Evolutionary conservation across 345 rosid species (phyloP), one percentile per base, ranked within the genome.

Genomic region (Arabidopsis suecica): DNA sequence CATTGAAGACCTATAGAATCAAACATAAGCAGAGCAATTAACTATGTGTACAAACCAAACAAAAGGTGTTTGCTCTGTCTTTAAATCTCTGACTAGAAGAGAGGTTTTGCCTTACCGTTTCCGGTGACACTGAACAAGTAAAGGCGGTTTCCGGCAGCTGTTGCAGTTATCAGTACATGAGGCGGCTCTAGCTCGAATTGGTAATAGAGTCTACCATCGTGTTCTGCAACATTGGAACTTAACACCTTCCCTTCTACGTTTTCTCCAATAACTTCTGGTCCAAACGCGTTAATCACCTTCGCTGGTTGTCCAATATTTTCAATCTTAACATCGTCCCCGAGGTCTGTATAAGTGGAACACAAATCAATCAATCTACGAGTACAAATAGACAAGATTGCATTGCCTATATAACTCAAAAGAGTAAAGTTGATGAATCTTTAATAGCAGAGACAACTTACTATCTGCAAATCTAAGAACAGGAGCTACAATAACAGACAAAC

Each of bases 81-180:
- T 7, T 45, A 40, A 61, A 49, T 33, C 47, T 64, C 2, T 30
- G 32, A 28, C 11, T 16, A 10, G 18, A 56, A 49, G 8, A 62
- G 25, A 42, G 4, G 3, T 28, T 22, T 49, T 28, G 9, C 28
- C 69, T 37, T 60, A 93, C 98, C 97, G 53, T 49, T 93, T 74
- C 87, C 96, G 0, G 88, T 91, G 56, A 93, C 87, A 61, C 60
- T 81, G 69, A 93, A 93, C 80, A 93, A 75, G 84, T 91, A 93
- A 57, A 93, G 83, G 9, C 98, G 96, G 78, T 91, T 93, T 41
- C 98, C 98, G 0, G 97, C 97, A 30, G 97, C 98, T 38, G 98
- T 91, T 80, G 98, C 98, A 0, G 94, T 93, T 73, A 93, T 91
- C 66, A 93, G 84, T 14, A 60, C 88, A 77, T 93, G 96, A 50